A percentile compares a stretch with the other conserved stretches of the same genome.
These are phyloP conservation scores for Helenozyma baotianmanensis DNA, from an alignment of 805 yeast species.

Conservation along the genomic window DNA sequence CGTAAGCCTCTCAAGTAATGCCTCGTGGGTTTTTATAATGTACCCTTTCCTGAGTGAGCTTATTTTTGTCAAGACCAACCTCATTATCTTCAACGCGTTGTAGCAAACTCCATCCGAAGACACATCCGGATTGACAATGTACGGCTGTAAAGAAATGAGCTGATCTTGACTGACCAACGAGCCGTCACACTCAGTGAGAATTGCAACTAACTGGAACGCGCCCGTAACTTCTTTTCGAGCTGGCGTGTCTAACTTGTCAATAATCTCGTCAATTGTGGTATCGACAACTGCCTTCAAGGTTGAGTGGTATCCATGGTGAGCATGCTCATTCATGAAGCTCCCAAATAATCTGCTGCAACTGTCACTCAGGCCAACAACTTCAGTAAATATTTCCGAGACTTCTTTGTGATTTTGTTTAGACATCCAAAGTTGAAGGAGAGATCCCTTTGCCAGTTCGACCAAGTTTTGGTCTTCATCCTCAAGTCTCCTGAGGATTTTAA, in stretches of 20 bases:
- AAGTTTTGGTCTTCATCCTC: slow-evolving; percentile 67
- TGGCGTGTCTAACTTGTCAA: slow-evolving; percentile 2
- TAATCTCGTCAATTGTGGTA: slow-evolving; percentile 2
- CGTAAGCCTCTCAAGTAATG: slow-evolving; percentile 53
- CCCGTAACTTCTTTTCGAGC: neutral
- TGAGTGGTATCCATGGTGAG: neutral
- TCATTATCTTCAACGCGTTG: slow-evolving; percentile 52
- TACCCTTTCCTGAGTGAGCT: slow-evolving; percentile 48
- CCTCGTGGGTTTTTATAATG: slow-evolving; percentile 43
- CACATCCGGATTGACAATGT: slow-evolving; percentile 45
- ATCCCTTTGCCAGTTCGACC: slow-evolving; percentile 36
- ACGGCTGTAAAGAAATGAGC: slow-evolving; percentile 60
- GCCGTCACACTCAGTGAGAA: slow-evolving; percentile 50
- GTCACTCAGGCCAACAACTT: slow-evolving; percentile 20
- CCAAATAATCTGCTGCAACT: neutral
- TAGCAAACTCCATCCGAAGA: slow-evolving; percentile 40
- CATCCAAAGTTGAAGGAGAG: slow-evolving; percentile 27
- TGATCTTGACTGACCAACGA: slow-evolving; percentile 62
- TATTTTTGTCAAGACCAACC: slow-evolving; percentile 42
- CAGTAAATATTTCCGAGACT: slow-evolving; percentile 31
- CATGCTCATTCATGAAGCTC: slow-evolving; percentile 2
- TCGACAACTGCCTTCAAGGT: slow-evolving; percentile 2
- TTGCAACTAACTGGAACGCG: slow-evolving; percentile 47
- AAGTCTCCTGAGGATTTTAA: slow-evolving; percentile 48
- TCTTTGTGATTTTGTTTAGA: neutral